Evolutionary conservation across 2,329 filamentous ascomycete genomes (phyloP), one percentile per base, ranked within the genome.

Genomic region (Raffaelea albimanens): DNA sequence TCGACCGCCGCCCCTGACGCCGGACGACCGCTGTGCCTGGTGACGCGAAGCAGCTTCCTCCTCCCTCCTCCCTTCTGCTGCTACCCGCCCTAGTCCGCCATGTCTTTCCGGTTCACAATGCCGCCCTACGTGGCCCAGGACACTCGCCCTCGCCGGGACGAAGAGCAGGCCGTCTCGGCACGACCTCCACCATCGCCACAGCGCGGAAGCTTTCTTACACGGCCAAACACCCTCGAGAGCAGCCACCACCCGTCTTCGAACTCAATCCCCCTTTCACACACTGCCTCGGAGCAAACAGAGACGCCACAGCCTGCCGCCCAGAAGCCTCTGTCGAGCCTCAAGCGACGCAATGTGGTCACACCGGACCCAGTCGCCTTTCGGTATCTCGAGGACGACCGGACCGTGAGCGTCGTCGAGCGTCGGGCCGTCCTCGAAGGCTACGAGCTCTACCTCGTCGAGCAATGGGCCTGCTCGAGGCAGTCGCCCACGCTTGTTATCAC

Each of bases 401-500:
- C 77, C 5, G 89, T 88, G 4, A 74, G 72, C 3, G 80, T 95
- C 8, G 72, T 95, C 53, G 80, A 90, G 56, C 82, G 84, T 46
- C 79, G 80, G 47, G 73, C 76, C 44, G 70, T 76, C 44, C 74
- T 98, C 5, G 69, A 78, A 51, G 91, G 91, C 55, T 97, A 96
- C 66, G 90, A 97, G 63, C 73, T 91, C 52, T 97, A 97, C 64
- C 69, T 97, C 16, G 88, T 97, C 54, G 93, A 97, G 64, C 93
- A 98, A 72, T 98, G 93, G 93, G 88, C 88, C 5, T 96, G 90
- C 65, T 96, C 91, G 13, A 81, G 93, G 45, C 77, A 82, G 48
- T 88, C 94, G 52, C 91, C 91, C 1, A 96, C 91, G 16, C 86
- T 95, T 53, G 79, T 95, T 44, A 94, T 97, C 54, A 86, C 85